Base-by-base conservation (phyloP, 305 asterid species). In the Fraxinus greggii region DNA sequence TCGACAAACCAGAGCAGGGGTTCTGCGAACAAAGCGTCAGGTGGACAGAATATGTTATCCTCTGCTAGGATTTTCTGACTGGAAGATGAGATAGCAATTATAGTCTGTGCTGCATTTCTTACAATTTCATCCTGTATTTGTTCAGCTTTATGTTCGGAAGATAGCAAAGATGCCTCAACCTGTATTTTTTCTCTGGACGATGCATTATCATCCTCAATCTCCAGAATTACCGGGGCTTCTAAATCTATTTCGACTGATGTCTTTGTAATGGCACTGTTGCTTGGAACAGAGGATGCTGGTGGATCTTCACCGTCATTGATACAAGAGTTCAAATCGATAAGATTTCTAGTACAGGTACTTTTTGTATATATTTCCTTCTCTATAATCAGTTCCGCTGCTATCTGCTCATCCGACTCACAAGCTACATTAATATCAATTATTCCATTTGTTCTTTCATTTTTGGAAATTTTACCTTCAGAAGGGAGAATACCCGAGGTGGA, bases 301-400 rank as follows among this genome's bases (percentile, higher is more conserved):
- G 82, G 84, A 56, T 90, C 97, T 86, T 93, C 98, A 81, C 85
- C 90, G 79, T 95, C 98, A 2, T 86, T 82, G 31, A 89, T 76
- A 81, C 92, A 88, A 45, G 93, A 90, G 86, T 95, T 95, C 97
- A 95, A 83, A 86, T 95, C 99, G 77, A 95, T 85, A 79, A 21
- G 86, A 83, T 88, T 89, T 88, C 85, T 88, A 7, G 74, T 28
- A 78, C 76, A 79, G 32, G 86, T 33, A 67, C 83, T 75, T 72
- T 86, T 87, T 1, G 81, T 73, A 31, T 63, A 87, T 38, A 79
- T 72, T 72, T 74, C 88, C 77, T 84, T 81, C 86, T 84, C 93
- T 56, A 80, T 72, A 29, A 61, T 78, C 77, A 48, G 61, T 48
- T 83, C 89, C 79, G 83, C 96, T 15, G 69, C 89, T 63, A 75